Evolutionary conservation across 2,329 filamentous ascomycete genomes (phyloP), one percentile per base, ranked within the genome.

Genomic region (Epicoccum sorghinum): DNA sequence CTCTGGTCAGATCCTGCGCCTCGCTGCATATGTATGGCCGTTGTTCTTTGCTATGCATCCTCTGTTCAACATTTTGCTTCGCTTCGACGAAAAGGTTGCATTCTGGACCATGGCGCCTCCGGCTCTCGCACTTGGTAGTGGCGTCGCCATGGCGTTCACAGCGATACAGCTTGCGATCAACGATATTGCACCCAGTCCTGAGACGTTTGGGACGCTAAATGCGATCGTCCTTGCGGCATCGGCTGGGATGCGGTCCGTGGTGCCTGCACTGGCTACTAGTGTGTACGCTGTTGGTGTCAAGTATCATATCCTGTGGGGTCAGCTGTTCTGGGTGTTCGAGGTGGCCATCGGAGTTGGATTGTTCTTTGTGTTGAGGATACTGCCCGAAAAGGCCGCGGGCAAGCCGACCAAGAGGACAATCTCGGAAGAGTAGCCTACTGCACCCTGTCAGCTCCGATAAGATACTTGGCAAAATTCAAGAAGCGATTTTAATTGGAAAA

Each of bases 101-200:
- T 90, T 91, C 68, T 91, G 88, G 85, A 66, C 82, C 2, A 42
- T 80, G 2, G 75, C 70, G 1, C 79, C 79, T 0, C 58, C 75
- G 0, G 44, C 73, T 8, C 69, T 87, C 9, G 75, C 78, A 0
- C n/a, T 89, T 0, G 87, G 86, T 0, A 81, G 81, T 10, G 85
- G 86, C 1, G 83, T 90, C 0, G 81, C 80, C 43, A 91, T 90
- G 88, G 79, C 82, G 2, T 89, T 89, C 67, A 92, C 88, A 0
- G 86, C 80, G 1, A 81, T 87, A 0, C 89, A 93, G 77, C 84
- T 93, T 7, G 85, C 86, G 0, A 68, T 93, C 29, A 93, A 93
- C 71, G 89, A 93, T 53, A 83, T 89, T 2, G 82, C 86, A 0
- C 90, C 90, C 0, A 84, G 80, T 8, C 81, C 84, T 1, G 78